Base-by-base conservation (phyloP, 768 basidiomycete species). In the Obba rivulosa region DNA sequence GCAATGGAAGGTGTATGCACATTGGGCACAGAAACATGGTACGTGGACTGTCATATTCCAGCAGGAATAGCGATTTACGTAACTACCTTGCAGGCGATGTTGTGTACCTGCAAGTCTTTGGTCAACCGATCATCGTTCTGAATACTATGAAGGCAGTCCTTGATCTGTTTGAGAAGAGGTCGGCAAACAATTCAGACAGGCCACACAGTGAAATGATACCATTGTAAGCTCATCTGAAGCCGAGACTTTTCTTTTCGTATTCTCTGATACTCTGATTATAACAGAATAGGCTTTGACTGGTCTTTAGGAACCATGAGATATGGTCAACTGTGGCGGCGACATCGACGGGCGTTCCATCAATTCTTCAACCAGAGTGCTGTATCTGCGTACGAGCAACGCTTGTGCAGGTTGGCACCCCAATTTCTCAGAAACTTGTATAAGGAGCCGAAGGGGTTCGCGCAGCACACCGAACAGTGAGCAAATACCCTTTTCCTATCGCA, bases 151-250 rank as follows among this genome's bases (percentile, higher is more conserved):
- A 60, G 45, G 56, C 59, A 16, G 62, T 60, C 31, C 50, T 49
- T 5, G 67, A 66, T 17, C 59, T 68, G 22, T 55, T 67, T 36
- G 60, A 66, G 34, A 62, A 62, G 37, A 50, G 55, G n/a, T 52
- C 58, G 10, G 45, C 53, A 8, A 64, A 65, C 22, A 66, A 68
- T 36, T 65, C 65, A 2, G 60, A 58, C 39, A 47, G 67, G 20
- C 56, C 59, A 2, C 24, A 23, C 7, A n/a, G 48, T 14, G 60
- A 60, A 35, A 17, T 61, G 57, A 4, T 45, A 22, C n/a, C 4
- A 23, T 28, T 18, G n/a, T 31, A 13, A 20, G 31, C 43, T 22
- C 18, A 21, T 35, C 18, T 28, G 18, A 8, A 18, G 11, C 21
- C 41, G 25, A 9, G 22, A 21, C 7, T 23, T 18, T n/a, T n/a